A percentile compares a stretch with the other conserved stretches of the same genome.
Conservation (phyloP, 345 rosid species). For the Populus euphratica region DNA sequence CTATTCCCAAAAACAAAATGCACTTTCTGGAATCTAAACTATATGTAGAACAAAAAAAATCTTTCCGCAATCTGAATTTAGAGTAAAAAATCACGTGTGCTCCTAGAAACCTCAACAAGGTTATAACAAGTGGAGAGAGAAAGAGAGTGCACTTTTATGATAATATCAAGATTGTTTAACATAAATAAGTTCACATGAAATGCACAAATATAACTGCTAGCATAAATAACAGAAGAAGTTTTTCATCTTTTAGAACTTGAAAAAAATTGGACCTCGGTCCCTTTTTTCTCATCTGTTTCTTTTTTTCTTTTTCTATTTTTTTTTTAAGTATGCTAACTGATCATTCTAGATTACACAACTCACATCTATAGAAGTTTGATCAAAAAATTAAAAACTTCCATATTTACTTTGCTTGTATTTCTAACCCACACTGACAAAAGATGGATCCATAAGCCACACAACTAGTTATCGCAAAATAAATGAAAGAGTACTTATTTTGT, state of each 20-base stretch:
- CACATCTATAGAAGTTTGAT: not conserved
- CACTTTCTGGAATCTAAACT: not conserved
- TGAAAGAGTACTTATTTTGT: not conserved
- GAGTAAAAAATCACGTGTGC: not conserved
- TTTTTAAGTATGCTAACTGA: not conserved
- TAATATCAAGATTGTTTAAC: not conserved
- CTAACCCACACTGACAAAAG: not conserved
- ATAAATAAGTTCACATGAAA: not conserved
- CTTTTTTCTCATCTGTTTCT: not conserved
- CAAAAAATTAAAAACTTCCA: not conserved
- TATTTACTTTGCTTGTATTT: not conserved
- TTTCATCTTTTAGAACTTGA: not conserved
- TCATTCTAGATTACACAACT: not conserved
- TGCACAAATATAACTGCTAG: not conserved
- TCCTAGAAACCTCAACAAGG: not conserved
- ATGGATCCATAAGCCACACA: not conserved
- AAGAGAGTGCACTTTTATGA: not conserved
- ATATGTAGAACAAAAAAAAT: not conserved
- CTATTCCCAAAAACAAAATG: not conserved
- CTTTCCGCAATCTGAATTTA: not conserved
- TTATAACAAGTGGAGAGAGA: not conserved
- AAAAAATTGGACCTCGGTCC: not conserved
- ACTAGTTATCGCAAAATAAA: not conserved
- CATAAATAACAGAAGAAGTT: not conserved
- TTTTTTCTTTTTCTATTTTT: not conserved